Conservation (phyloP, 306 rosid genomes). For the Castanea mollissima region DNA sequence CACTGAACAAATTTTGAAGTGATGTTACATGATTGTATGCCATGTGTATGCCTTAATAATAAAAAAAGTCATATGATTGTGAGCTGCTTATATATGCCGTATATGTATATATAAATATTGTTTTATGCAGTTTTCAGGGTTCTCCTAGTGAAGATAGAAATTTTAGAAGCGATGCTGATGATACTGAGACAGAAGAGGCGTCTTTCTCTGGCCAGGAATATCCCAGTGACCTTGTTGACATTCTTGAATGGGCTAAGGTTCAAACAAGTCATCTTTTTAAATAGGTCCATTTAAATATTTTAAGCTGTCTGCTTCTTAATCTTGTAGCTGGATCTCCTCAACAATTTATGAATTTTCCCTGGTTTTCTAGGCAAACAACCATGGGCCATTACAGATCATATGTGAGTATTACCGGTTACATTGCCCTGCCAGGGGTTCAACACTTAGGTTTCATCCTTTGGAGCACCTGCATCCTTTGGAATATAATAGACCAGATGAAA, state of each 20-base stretch:
- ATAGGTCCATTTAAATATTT: background rate
- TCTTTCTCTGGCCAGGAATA: constrained; percentile 96
- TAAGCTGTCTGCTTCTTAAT: background rate
- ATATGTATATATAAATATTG: background rate
- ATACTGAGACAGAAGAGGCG: constrained; percentile 89
- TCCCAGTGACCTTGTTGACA: constrained; percentile 69
- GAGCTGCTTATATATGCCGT: background rate
- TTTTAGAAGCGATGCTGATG: constrained; percentile 92
- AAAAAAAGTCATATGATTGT: background rate
- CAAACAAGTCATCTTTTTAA: constrained; percentile 8
- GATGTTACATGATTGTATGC: background rate
- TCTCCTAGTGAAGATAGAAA: constrained; percentile 94
- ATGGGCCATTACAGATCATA: constrained; percentile 79
- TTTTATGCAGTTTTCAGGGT: constrained; percentile 81
- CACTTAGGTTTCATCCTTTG: constrained; percentile 70
- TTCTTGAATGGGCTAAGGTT: constrained; percentile 99
- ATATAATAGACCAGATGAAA: constrained; percentile 52
- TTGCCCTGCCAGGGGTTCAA: constrained; percentile 65
- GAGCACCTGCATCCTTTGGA: constrained; percentile 64
- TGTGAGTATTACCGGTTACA: constrained; percentile 58
- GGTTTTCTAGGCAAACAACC: constrained; percentile 59
- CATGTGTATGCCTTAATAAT: background rate
- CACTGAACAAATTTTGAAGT: background rate
- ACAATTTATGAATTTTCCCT: constrained; percentile 17
- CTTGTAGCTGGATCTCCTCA: constrained; percentile 12